Base-by-base conservation (phyloP, 306 rosid genomes). In the Fragaria vesca region DNA sequence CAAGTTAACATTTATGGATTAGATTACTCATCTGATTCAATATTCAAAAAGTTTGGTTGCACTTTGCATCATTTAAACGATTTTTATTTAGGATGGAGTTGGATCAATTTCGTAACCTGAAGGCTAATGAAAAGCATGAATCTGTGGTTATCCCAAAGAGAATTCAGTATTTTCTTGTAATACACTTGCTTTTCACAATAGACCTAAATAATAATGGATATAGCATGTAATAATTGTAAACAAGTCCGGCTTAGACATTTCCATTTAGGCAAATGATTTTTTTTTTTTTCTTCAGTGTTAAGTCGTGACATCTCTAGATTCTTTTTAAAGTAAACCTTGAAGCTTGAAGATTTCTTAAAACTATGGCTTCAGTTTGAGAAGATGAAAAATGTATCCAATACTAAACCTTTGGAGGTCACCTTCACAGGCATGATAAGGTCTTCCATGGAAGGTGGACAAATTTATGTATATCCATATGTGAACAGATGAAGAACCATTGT, bases 351-450 rank as follows among this genome's bases (percentile, higher is more conserved):
- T 71, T 52, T 60, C 69, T 40, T 72, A 24, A 42, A 73, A 81
- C 77, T 71, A 77, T 86, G 79, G 69, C 61, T 81, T 81, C 90
- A 92, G 97, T 89, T 89, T 80, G 88, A 83, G 77, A 94, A 87
- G 87, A 94, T 94, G 85, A 89, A 78, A 79, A 87, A 74, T 28
- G 77, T 94, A 47, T 15, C 90, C 12, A 85, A 67, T 69, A 77
- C 87, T 75, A 91, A 82, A 86, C 98, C 98, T 24, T 86, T 92
- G 89, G 97, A 88, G 81, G 79, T 90, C 74, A 82, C 97, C 81
- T 92, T 94, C 86, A 94, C 97, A 1, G 98, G 97, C 90, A 88
- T 94, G 93, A 94, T 94, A 73, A 79, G 20, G 81, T 87, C 98
- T 82, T 80, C 92, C 72, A 79, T 89, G 87, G 89, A 87, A 75